phyloP scores from a whole-genome alignment of 352 stramenopile species.

The Stramenopiles sp. region DNA sequence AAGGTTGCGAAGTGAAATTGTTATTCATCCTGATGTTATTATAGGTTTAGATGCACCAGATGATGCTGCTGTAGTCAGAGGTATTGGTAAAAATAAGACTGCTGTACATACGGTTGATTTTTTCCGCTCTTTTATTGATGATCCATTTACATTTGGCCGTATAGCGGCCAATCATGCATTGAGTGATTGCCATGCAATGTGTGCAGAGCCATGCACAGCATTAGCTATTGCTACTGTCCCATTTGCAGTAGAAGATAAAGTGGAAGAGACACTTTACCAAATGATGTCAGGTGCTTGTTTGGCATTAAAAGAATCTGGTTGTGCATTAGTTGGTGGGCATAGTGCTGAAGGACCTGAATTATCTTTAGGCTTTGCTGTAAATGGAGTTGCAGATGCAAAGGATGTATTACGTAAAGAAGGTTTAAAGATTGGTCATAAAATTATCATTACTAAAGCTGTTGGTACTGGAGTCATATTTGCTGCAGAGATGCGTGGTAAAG shows the following conservation, averaged over 20 bases:
- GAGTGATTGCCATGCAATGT: conserved; percentile 35
- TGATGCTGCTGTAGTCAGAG: conserved; percentile 25
- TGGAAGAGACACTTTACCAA: conserved; percentile 18
- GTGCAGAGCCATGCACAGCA: conserved; percentile 22
- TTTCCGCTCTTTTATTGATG: conserved; percentile 31
- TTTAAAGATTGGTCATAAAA: conserved; percentile 19
- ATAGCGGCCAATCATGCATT: conserved; percentile 41
- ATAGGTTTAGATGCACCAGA: conserved; percentile 19
- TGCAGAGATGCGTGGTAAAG: conserved; percentile 28
- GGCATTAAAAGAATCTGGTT: conserved; percentile 27
- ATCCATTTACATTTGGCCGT: conserved; percentile 37
- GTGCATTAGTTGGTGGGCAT: conserved; percentile 33
- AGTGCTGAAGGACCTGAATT: conserved; percentile 35
- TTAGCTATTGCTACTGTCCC: conserved; percentile 32
- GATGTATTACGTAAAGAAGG: conserved; percentile 23
- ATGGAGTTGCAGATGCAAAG: conserved; percentile 16
- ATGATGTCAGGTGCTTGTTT: no score
- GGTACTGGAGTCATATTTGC: conserved; percentile 36
- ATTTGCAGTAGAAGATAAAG: conserved; percentile 26
- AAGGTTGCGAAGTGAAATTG: conserved; percentile 6
- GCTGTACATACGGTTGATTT: conserved; percentile 41
- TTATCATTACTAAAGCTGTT: conserved; percentile 35
- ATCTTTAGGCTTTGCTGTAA: conserved; percentile 29
- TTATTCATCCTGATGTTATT: conserved; percentile 9
- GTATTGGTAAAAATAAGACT: conserved; percentile 5